These are phyloP conservation scores for Candida lessepsii DNA, from an alignment of 805 yeast species.

Conservation along the genomic window DNA sequence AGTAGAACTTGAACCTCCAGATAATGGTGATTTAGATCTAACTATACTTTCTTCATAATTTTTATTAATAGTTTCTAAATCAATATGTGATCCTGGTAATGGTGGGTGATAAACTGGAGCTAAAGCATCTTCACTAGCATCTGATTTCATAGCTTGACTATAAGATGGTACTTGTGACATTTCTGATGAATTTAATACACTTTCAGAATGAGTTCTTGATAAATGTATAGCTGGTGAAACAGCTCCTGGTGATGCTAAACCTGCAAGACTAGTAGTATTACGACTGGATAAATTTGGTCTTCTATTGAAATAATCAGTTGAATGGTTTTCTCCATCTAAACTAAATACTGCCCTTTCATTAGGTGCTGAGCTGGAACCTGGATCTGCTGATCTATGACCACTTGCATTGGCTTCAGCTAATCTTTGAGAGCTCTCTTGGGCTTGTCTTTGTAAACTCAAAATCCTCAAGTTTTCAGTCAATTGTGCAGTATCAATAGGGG, in stretches of 20 bases:
- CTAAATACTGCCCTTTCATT: conserved; percentile 35
- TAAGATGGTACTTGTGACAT: conserved; percentile 82
- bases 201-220: conserved; percentile 57
- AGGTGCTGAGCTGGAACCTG: conserved; percentile 15
- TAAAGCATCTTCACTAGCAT: conserved; percentile 44
- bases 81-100: conserved; percentile 38
- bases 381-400: not conserved
- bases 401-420: not conserved
- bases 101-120: conserved; percentile 75
- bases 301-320: conserved; percentile 34
- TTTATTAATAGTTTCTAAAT: conserved; percentile 29
- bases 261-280: conserved; percentile 5
- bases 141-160: conserved; percentile 65
- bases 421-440: conserved; percentile 24
- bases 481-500: conserved; percentile 37
- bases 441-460: conserved; percentile 49
- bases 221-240: conserved; percentile 56
- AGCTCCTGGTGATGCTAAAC: conserved; percentile 37
- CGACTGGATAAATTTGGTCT: conserved; percentile 12
- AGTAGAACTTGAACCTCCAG: conserved; percentile 20
- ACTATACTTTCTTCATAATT: conserved; percentile 24
- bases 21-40: conserved; percentile 11
- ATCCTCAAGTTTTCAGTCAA: conserved; percentile 53
- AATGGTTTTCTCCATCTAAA: conserved; percentile 27
- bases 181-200: conserved; percentile 16